A percentile compares a stretch with the other conserved stretches of the same genome.
Evolutionary conservation across 495 filamentous ascomycete genomes (phyloP).

Genomic region (Xylaria acuta): DNA sequence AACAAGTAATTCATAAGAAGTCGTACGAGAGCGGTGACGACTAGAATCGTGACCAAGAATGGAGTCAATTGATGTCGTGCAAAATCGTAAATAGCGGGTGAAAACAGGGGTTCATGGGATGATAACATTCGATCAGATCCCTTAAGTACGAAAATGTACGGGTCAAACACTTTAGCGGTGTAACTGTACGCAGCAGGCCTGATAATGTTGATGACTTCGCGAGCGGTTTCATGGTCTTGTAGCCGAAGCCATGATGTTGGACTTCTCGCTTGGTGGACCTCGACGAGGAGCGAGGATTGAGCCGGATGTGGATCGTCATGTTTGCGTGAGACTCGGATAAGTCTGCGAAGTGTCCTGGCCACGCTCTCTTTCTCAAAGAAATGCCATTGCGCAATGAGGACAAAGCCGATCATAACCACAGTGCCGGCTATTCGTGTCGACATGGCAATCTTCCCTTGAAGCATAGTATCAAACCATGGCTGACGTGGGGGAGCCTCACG

Average conservation of each 20-base stretch:
- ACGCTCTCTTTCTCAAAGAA: slow-evolving; percentile 65
- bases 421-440: slow-evolving; percentile 67
- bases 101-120: slow-evolving; percentile 47
- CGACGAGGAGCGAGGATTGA: slow-evolving; percentile 49
- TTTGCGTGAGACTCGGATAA: slow-evolving; percentile 41
- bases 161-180: slow-evolving; percentile 70
- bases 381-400: slow-evolving; percentile 68
- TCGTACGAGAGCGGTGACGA: slow-evolving; percentile 61
- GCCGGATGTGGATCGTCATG: slow-evolving; percentile 35
- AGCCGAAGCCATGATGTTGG: slow-evolving; percentile 73
- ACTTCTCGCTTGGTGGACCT: slow-evolving; percentile 70
- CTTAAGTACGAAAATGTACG: slow-evolving; percentile 69
- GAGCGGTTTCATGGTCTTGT: slow-evolving; percentile 75
- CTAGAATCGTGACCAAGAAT: slow-evolving; percentile 60
- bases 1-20: slow-evolving; percentile 72
- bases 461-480: slow-evolving; percentile 57
- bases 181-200: slow-evolving; percentile 70
- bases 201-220: slow-evolving; percentile 70
- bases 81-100: slow-evolving; percentile 63
- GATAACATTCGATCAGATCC: slow-evolving; percentile 64
- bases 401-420: slow-evolving; percentile 64
- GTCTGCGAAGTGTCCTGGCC: slow-evolving; percentile 47
- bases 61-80: slow-evolving; percentile 61
- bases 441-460: slow-evolving; percentile 57
- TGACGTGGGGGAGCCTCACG: slow-evolving; percentile 36